These are phyloP conservation scores for Hypoxylon sp. DNA, from an alignment of 2,329 filamentous ascomycete species.

Conservation along the genomic window DNA sequence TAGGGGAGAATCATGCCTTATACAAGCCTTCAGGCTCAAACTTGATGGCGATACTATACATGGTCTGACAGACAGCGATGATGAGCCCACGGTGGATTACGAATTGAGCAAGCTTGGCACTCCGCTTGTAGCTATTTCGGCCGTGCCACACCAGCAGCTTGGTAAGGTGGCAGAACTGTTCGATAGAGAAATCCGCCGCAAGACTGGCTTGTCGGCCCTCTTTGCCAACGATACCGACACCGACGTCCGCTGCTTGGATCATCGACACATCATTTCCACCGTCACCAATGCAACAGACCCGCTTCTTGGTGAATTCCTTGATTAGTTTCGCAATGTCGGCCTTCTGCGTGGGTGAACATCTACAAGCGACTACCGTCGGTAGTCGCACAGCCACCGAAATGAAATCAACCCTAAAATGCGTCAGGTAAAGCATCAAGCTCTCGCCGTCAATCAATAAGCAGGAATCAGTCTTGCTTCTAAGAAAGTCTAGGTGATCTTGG, in stretches of 20 bases:
- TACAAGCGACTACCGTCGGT: slow-evolving; percentile 93
- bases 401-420: slow-evolving; percentile 85
- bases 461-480: slow-evolving; percentile 86
- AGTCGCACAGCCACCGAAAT: slow-evolving; percentile 88
- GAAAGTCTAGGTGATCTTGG: slow-evolving; percentile 88
- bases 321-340: slow-evolving; percentile 93
- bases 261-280: slow-evolving; percentile 98
- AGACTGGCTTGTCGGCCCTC: slow-evolving; percentile 95
- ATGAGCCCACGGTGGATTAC: slow-evolving; percentile 98
- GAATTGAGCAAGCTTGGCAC: slow-evolving; percentile 95
- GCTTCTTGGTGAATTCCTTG: slow-evolving; percentile 90
- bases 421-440: slow-evolving; percentile 85
- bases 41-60: slow-evolving; percentile 92
- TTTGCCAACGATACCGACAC: slow-evolving; percentile 97
- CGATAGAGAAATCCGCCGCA: slow-evolving; percentile 96
- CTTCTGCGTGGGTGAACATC: slow-evolving; percentile 97
- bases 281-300: slow-evolving; percentile 97
- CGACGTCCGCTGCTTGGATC: slow-evolving; percentile 98
- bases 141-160: slow-evolving; percentile 99
- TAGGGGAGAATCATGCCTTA: slow-evolving; percentile 62
- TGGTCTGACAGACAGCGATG: slow-evolving; percentile 94
- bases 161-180: slow-evolving; percentile 93
- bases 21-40: slow-evolving; percentile 97
- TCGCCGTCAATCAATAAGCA: slow-evolving; percentile 96
- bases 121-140: slow-evolving; percentile 95